Conservation (phyloP, 208 protist species). For the Kentomonas sorsogonicus region DNA sequence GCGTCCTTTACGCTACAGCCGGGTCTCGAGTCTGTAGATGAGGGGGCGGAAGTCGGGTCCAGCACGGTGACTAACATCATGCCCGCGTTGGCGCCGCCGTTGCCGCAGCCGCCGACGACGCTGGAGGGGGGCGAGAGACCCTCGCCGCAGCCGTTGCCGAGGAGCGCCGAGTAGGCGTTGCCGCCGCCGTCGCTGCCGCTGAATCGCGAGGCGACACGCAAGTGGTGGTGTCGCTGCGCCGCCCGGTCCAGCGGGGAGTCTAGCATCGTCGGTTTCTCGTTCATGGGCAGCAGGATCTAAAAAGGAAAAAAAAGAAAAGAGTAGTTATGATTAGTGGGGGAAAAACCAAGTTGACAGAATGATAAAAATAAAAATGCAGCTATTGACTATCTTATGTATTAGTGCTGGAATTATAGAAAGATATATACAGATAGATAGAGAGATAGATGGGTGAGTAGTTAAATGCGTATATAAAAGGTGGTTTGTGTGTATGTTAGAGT, state of each 20-base stretch:
- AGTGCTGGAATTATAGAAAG: no score
- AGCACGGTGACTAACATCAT: constrained; percentile 4
- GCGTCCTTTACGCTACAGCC: no score
- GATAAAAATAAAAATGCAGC: constrained; percentile 7
- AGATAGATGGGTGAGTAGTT: not conserved
- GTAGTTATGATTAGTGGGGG: not conserved
- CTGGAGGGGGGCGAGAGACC: constrained; percentile 21
- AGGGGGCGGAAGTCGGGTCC: no score
- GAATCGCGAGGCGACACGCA: no score
- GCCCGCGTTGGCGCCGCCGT: constrained; percentile 1
- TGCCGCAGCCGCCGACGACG: constrained; percentile 7
- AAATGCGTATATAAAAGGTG: not conserved
- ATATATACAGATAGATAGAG: not conserved
- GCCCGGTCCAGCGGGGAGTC: no score
- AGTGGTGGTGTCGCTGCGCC: no score
- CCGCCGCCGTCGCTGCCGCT: no score
- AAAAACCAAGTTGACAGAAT: not conserved
- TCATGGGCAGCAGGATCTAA: not conserved
- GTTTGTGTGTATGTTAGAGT: constrained; percentile 3
- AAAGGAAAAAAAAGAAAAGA: not conserved
- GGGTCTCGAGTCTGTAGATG: not conserved
- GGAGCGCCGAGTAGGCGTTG: no score
- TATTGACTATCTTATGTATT: no score
- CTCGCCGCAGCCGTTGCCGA: constrained; percentile 33
- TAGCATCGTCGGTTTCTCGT: not conserved